Evolutionary conservation across 345 rosid genomes (phyloP), one percentile per base, ranked within the genome.

Genomic region (Fremontodendron californicum): DNA sequence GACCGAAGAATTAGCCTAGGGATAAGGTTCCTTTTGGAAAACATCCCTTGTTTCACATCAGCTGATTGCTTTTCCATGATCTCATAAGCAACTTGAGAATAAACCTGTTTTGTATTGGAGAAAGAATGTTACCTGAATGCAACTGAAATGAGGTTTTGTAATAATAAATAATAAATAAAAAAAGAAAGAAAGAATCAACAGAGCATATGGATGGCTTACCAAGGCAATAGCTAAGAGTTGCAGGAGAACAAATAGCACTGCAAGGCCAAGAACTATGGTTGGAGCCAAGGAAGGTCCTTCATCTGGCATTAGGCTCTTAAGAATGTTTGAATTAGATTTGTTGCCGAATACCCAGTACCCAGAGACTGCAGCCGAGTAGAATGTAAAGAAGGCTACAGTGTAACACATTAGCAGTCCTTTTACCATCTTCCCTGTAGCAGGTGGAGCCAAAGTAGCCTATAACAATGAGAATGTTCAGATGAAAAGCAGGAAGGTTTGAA

Each of bases 381-480:
- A 96, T 5, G 97, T 96, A 51, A 93, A 72, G 75, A 88, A 79
- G 61, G 89, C 89, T 48, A 91, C 97, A 18, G 84, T 61, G 71
- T 94, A 94, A 78, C 99, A 96, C 92, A 96, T 84, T 13, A 89
- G 3, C 33, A 96, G 92, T 76, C 97, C 99, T 86, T 94, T 96
- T 33, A 91, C 81, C 98, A 96, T 96, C 88, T 96, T 96, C 79
- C 99, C 98, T 0, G 98, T 88, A 46, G 97, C 97, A 60, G 99
- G 99, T 71, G 99, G 99, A 74, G 97, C 97, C 76, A 96, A 84
- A 80, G 98, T 96, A 75, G 99, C 99, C 99, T 96, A 84, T 49
- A 74, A 69, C 51, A 58, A 76, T 25, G 43, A 70, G 6, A 72
- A 15, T 27, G 49, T 21, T 66, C 71, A 27, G 40, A 80, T 61